Conservation (phyloP, 208 protist genomes). For the Wallacemonas rigidus region DNA sequence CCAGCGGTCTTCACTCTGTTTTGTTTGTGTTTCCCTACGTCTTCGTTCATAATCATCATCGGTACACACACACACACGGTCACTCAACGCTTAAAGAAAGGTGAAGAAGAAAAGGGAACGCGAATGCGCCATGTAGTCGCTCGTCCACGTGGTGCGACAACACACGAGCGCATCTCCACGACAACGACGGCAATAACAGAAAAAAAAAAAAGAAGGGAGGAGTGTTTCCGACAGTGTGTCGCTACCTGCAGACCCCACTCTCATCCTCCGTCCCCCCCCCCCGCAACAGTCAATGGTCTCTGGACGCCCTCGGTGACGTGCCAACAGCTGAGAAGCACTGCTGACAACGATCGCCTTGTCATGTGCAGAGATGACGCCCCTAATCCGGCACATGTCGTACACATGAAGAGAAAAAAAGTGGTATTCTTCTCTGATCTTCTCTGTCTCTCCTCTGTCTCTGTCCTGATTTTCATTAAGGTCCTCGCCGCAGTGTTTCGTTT, state of each 20-base stretch:
- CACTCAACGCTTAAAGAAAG: background rate
- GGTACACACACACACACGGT: no score
- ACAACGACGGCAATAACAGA: no score
- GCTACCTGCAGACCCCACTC: no score
- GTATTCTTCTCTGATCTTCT: background rate
- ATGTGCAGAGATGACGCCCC: background rate
- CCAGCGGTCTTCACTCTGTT: conserved; percentile 2
- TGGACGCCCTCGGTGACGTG: no score
- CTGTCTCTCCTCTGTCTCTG: conserved; percentile 15
- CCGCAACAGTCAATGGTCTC: no score
- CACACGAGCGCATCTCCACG: no score
- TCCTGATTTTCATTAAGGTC: background rate
- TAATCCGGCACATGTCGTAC: background rate
- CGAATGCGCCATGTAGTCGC: background rate
- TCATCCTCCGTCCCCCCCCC: no score
- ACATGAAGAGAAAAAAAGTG: background rate
- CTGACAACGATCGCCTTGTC: no score
- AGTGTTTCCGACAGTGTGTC: no score
- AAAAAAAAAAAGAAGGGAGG: no score
- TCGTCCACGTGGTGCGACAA: no score
- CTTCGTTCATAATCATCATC: background rate
- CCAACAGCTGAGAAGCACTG: no score
- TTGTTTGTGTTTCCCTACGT: background rate
- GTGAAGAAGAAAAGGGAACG: conserved; percentile 2
- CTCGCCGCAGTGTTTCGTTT: background rate